A percentile compares a stretch with the other conserved stretches of the same genome.
phyloP scores from a whole-genome alignment of 441 rosid species.

The Raphanus hybrid region DNA sequence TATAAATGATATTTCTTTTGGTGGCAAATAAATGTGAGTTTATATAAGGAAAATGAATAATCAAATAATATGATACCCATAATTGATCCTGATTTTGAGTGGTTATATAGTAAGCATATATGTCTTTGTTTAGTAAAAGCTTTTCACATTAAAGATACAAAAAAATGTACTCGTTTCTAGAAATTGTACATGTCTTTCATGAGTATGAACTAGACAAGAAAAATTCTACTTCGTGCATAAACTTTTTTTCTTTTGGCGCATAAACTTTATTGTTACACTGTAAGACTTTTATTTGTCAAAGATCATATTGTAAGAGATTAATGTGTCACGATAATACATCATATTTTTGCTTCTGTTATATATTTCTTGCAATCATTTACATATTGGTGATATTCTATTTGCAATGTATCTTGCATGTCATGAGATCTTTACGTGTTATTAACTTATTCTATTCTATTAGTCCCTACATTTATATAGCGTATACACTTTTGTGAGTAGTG shows the following conservation, averaged over 20 bases:
- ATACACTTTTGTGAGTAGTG: slow-evolving; percentile 30
- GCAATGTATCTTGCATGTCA: slow-evolving; percentile 43
- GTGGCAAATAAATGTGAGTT: slow-evolving; percentile 2
- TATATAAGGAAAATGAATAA: slow-evolving; percentile 26
- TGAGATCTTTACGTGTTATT: slow-evolving; percentile 36
- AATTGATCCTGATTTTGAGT: slow-evolving; percentile 14
- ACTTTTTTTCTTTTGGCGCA: too few species aligned
- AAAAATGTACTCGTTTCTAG: background rate
- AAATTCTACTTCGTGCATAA: background rate
- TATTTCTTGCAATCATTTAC: slow-evolving; percentile 27
- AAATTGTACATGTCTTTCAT: too few species aligned
- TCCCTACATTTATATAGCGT: slow-evolving; percentile 23
- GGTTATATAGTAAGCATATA: background rate
- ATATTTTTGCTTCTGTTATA: background rate
- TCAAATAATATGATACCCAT: slow-evolving; percentile 17
- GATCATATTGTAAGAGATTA: background rate
- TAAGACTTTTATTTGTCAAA: background rate
- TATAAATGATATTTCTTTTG: background rate
- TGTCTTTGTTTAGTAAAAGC: background rate
- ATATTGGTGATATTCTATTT: slow-evolving; percentile 8
- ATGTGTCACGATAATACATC: background rate
- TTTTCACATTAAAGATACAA: background rate
- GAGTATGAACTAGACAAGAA: background rate
- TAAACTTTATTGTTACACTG: background rate
- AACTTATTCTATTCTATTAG: slow-evolving; percentile 18